Evolutionary conservation across 108 stramenopile genomes (phyloP).

Genomic region (Cyclotella atomus): DNA sequence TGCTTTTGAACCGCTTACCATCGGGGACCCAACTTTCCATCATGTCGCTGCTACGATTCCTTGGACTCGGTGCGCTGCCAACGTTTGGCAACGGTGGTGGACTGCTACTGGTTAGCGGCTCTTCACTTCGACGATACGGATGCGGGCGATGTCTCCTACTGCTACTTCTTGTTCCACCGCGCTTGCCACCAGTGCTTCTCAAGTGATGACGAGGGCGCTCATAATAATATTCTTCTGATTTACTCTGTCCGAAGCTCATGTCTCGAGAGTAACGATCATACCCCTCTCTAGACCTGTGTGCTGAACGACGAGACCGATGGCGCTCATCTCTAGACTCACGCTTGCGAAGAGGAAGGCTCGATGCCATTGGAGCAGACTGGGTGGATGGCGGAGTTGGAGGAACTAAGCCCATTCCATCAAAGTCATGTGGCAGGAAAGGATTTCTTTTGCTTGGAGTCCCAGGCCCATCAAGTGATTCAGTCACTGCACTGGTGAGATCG

Average conservation of each 20-base stretch:
- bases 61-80: constrained; percentile 15
- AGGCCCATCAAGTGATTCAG: constrained; percentile 9
- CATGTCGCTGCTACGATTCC: background rate
- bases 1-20: constrained; percentile 6
- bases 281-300: constrained; percentile 7
- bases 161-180: constrained; percentile 4
- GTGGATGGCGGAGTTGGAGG: constrained; percentile 20
- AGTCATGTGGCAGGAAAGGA: constrained; percentile 1
- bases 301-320: constrained; percentile 4
- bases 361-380: background rate
- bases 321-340: constrained; percentile 16
- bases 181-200: constrained; percentile 2
- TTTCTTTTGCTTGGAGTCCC: constrained; percentile 5
- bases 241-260: constrained; percentile 1
- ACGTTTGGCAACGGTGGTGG: constrained; percentile 24
- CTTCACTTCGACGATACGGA: background rate
- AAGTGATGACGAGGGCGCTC: background rate
- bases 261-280: constrained; percentile 2
- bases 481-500: constrained; percentile 14
- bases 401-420: background rate
- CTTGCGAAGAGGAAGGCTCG: background rate
- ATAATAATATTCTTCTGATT: constrained; percentile 16
- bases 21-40: background rate
- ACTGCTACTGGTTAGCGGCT: background rate
- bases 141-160: constrained; percentile 10